These are phyloP conservation scores for Athelia sp. DNA, from an alignment of 1,284 basidiomycete genomes.

Conservation along the genomic window DNA sequence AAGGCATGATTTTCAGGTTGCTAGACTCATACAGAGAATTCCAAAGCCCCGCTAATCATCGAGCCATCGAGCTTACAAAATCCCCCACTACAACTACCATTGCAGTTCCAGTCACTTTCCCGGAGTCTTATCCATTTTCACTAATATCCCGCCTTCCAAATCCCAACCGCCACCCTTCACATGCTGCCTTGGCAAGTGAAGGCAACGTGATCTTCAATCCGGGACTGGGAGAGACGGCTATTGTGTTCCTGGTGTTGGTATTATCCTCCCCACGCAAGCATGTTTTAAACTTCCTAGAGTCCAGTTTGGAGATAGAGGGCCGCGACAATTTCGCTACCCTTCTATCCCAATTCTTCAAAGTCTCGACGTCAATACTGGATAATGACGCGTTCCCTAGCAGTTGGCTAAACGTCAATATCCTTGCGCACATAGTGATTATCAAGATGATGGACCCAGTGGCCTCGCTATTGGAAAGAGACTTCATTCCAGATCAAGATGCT, in stretches of 20 bases:
- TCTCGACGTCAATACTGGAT: slow-evolving; percentile 78
- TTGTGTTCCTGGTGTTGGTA: slow-evolving; percentile 81
- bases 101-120: slow-evolving; percentile 80
- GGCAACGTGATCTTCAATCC: slow-evolving; percentile 63
- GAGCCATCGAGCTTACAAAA: slow-evolving; percentile 67
- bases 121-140: slow-evolving; percentile 90
- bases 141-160: slow-evolving; percentile 68
- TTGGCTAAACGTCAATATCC: slow-evolving; percentile 91
- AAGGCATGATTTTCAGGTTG: slow-evolving; percentile 41
- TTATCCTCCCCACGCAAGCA: slow-evolving; percentile 77
- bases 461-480: slow-evolving; percentile 73
- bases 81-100: slow-evolving; percentile 59
- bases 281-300: slow-evolving; percentile 76
- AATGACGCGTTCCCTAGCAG: slow-evolving; percentile 88
- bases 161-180: slow-evolving; percentile 38
- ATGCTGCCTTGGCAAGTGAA: slow-evolving; percentile 34
- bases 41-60: slow-evolving; percentile 59
- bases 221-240: slow-evolving; percentile 81
- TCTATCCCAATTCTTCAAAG: slow-evolving; percentile 77
- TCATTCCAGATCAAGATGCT: slow-evolving; percentile 68
- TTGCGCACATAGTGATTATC: slow-evolving; percentile 85
- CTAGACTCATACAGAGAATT: slow-evolving; percentile 88
- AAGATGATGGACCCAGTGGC: slow-evolving; percentile 86
- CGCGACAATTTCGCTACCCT: slow-evolving; percentile 70
- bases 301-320: slow-evolving; percentile 82